Evolutionary conservation across 202 grass and related monocot genomes (phyloP).

Genomic region (Carex arenaria): DNA sequence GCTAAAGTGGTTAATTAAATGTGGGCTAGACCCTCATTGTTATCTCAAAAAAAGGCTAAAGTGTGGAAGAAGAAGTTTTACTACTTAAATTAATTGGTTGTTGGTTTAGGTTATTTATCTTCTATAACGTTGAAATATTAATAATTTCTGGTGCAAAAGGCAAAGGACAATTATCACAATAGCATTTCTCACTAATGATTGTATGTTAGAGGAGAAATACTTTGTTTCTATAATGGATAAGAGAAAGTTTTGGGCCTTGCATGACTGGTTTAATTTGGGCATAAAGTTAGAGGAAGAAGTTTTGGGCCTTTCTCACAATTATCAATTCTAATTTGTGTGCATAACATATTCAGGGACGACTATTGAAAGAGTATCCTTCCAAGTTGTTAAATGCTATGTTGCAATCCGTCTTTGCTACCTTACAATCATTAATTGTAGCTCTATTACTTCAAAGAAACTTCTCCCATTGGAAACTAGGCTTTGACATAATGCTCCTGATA

Average conservation of each 20-base stretch:
- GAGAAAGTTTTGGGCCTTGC: no score
- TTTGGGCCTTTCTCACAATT: no score
- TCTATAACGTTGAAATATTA: neutral
- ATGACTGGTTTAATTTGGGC: neutral
- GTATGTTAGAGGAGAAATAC: no score
- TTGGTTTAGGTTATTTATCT: neutral
- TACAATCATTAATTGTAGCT: slow-evolving; percentile 52
- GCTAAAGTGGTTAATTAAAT: no score
- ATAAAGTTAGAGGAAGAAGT: no score
- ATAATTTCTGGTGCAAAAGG: neutral
- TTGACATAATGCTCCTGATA: slow-evolving; percentile 37
- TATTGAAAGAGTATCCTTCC: slow-evolving; percentile 62
- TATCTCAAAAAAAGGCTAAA: no score
- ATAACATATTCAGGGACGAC: slow-evolving; percentile 30
- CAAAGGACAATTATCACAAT: neutral
- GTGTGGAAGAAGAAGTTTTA: neutral
- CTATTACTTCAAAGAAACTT: slow-evolving; percentile 59
- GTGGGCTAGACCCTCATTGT: no score
- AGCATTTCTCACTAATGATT: neutral
- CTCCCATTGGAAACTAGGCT: slow-evolving; percentile 56
- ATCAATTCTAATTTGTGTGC: neutral
- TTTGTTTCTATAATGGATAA: no score
- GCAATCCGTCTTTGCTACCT: slow-evolving; percentile 48
- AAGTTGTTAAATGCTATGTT: slow-evolving; percentile 66
- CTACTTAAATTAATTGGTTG: neutral